These are phyloP conservation scores for Coemansia sp. DNA, from an alignment of 192 early-diverging fungal species.

Conservation along the genomic window DNA sequence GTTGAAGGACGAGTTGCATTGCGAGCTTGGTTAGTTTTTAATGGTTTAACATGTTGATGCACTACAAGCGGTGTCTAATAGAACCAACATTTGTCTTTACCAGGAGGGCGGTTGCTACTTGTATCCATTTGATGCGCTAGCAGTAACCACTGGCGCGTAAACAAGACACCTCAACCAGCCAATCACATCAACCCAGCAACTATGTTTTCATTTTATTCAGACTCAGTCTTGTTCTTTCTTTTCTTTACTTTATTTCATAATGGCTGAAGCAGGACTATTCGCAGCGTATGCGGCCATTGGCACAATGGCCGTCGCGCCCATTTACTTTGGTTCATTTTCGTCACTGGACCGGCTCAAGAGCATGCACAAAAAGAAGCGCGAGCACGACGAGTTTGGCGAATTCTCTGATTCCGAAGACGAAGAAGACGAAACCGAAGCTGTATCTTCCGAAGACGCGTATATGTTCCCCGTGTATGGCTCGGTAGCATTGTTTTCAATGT, in stretches of 20 bases:
- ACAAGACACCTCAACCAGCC: neutral
- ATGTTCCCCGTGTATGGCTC: slow-evolving; percentile 94
- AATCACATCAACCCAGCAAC: neutral
- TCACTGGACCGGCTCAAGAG: slow-evolving; percentile 64
- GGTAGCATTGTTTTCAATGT: slow-evolving; percentile 73
- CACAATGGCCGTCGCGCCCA: slow-evolving; percentile 83
- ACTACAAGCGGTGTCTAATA: no score
- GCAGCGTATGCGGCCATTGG: slow-evolving; percentile 84
- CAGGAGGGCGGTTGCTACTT: no score
- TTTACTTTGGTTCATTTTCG: slow-evolving; percentile 80
- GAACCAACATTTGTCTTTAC: no score
- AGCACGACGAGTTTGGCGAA: slow-evolving; percentile 35
- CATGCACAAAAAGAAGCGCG: slow-evolving; percentile 36
- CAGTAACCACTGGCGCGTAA: no score
- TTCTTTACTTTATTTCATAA: neutral
- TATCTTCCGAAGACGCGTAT: slow-evolving; percentile 85
- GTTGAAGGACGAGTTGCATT: slow-evolving; percentile 29
- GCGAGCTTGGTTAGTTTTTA: slow-evolving; percentile 8
- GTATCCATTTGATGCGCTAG: no score
- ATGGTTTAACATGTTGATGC: neutral
- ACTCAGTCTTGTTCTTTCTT: neutral
- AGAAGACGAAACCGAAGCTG: slow-evolving; percentile 73
- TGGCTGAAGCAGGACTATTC: slow-evolving; percentile 39
- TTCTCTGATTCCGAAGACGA: slow-evolving; percentile 66
- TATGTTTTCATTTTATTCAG: slow-evolving; percentile 5